These are phyloP conservation scores for Rhizomucor pusillus DNA, from an alignment of 371 early-diverging fungal species.

Conservation along the genomic window DNA sequence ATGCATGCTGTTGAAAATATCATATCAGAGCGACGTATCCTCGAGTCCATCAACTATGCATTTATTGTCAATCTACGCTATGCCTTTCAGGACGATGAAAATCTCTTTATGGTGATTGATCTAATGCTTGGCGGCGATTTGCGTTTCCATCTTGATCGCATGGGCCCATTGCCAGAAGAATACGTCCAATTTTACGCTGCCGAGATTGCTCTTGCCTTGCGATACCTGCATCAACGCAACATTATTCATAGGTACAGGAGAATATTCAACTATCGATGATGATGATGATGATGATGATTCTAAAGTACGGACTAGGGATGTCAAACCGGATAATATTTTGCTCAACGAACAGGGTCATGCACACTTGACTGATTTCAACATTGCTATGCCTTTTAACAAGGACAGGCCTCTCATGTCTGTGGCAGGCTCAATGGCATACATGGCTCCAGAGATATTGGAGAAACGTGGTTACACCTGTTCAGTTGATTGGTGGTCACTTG, in stretches of 20 bases:
- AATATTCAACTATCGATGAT: not conserved
- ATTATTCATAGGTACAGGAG: conserved; percentile 56
- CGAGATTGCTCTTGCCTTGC: conserved; percentile 64
- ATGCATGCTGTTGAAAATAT: conserved; percentile 54
- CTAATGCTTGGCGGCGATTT: conserved; percentile 87
- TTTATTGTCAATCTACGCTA: conserved; percentile 67
- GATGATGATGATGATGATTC: too few relatives aligned
- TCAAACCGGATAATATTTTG: conserved; percentile 90
- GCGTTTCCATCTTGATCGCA: conserved; percentile 68
- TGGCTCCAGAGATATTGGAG: conserved; percentile 75
- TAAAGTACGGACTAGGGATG: conserved; percentile 67
- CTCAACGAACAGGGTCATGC: conserved; percentile 81
- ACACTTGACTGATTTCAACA: conserved; percentile 86
- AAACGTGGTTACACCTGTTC: conserved; percentile 65
- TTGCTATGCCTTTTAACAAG: conserved; percentile 65
- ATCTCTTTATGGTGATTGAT: conserved; percentile 75
- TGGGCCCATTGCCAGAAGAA: conserved; percentile 62
- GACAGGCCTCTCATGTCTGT: conserved; percentile 59
- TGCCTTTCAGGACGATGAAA: conserved; percentile 81
- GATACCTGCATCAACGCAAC: conserved; percentile 62
- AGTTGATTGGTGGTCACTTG: conserved; percentile 89
- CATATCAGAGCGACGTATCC: conserved; percentile 50
- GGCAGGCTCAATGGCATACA: conserved; percentile 75
- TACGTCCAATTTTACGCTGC: conserved; percentile 75
- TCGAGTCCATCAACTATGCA: conserved; percentile 40